These are phyloP conservation scores for Oldenlandia corymbosa DNA, from an alignment of 257 asterid species.

Conservation along the genomic window DNA sequence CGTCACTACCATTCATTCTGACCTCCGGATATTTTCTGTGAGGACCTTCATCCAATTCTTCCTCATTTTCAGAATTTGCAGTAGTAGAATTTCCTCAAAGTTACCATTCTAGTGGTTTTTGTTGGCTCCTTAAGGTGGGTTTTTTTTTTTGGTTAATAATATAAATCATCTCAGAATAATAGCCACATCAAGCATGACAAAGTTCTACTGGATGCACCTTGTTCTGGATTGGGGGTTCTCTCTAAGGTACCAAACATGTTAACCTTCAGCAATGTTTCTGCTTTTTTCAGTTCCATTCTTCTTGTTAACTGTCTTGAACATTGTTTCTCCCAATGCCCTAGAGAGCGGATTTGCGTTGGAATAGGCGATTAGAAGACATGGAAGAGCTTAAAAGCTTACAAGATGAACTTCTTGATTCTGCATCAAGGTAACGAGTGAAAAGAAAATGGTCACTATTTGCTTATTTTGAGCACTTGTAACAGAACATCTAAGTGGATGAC, in stretches of 20 bases:
- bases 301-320: conserved; percentile 12
- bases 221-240: conserved; percentile 94
- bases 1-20: conserved; percentile 61
- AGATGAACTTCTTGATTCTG: conserved; percentile 82
- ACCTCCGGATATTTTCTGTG: conserved; percentile 64
- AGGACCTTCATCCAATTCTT: conserved; percentile 19
- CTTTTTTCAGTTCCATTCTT: background rate
- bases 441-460: background rate
- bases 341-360: conserved; percentile 99
- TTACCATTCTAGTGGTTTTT: too few relatives aligned
- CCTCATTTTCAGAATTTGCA: background rate
- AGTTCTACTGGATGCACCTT: conserved; percentile 94
- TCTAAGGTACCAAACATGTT: conserved; percentile 51
- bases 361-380: conserved; percentile 79
- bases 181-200: conserved; percentile 51
- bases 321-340: conserved; percentile 28
- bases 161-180: conserved; percentile 35
- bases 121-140: too few relatives aligned
- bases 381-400: conserved; percentile 70
- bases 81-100: background rate
- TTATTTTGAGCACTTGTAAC: background rate
- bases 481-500: too few relatives aligned
- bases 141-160: background rate
- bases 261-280: background rate
- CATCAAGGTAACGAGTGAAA: conserved; percentile 59